Percentiles rank a stretch among this genome's conserved stretches.
Evolutionary conservation across 352 stramenopile species (phyloP).

Genomic region (Pythium myriotylum): DNA sequence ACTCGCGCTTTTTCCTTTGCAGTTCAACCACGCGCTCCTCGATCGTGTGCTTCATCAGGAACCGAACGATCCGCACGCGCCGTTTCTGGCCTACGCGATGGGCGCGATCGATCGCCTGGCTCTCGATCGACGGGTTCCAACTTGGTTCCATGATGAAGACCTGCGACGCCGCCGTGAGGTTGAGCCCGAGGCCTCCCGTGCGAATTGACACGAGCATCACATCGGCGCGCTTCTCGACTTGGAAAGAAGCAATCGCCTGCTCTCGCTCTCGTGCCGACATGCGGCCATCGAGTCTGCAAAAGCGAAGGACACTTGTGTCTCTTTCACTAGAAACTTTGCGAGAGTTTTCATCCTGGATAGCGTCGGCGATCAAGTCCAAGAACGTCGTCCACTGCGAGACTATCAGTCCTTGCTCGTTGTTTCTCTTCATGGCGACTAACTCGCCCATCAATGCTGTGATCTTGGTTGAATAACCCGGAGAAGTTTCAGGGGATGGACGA

Average conservation of each 20-base stretch:
- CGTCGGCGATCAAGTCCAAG: slow-evolving; percentile 69
- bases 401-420: slow-evolving; percentile 68
- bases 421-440: slow-evolving; percentile 45
- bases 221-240: slow-evolving; percentile 56
- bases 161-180: slow-evolving; percentile 90
- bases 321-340: slow-evolving; percentile 30
- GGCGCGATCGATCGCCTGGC: slow-evolving; percentile 87
- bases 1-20: slow-evolving; percentile 84
- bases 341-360: slow-evolving; percentile 33
- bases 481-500: background rate
- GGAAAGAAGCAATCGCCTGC: slow-evolving; percentile 60
- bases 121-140: slow-evolving; percentile 92
- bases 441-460: slow-evolving; percentile 55
- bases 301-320: slow-evolving; percentile 10
- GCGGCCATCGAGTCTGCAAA: slow-evolving; percentile 59
- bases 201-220: slow-evolving; percentile 90
- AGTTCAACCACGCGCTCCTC: slow-evolving; percentile 90
- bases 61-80: slow-evolving; percentile 75
- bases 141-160: slow-evolving; percentile 95
- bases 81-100: slow-evolving; percentile 87
- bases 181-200: slow-evolving; percentile 90
- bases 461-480: slow-evolving; percentile 55
- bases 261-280: slow-evolving; percentile 66
- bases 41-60: slow-evolving; percentile 88
- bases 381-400: slow-evolving; percentile 90